Percentiles rank a stretch among this genome's conserved stretches.
Conservation (phyloP, 345 rosid genomes). For the Citrus sp. region DNA sequence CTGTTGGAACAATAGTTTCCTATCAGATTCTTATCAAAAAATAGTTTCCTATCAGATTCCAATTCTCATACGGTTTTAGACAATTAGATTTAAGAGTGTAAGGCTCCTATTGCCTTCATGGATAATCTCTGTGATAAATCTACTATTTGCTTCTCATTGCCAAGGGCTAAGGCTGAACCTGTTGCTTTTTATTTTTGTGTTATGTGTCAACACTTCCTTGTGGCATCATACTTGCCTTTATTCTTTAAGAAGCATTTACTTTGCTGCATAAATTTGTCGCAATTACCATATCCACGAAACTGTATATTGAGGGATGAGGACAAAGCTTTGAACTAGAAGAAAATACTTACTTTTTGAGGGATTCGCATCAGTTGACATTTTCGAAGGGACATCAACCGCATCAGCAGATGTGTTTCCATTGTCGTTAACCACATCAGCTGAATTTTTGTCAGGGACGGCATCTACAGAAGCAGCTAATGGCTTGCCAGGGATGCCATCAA, state of each 20-base stretch:
- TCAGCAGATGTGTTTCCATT: not conserved
- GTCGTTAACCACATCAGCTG: not conserved
- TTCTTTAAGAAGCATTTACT: not conserved
- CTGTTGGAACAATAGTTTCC: not conserved
- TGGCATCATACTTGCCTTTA: not conserved
- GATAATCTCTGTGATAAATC: not conserved
- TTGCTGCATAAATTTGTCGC: too few species aligned
- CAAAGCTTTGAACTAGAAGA: not conserved
- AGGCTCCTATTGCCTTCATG: not conserved
- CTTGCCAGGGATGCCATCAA: not conserved
- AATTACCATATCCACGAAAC: not conserved
- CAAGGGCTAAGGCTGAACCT: not conserved
- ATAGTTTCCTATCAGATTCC: not conserved
- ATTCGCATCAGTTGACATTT: conserved; percentile 16
- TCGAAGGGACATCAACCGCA: conserved; percentile 44
- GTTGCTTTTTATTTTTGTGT: not conserved
- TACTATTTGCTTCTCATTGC: not conserved
- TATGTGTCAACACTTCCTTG: not conserved
- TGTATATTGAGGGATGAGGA: not conserved
- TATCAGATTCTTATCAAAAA: not conserved
- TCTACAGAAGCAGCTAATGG: not conserved
- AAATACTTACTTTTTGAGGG: conserved; percentile 32
- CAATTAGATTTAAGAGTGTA: not conserved
- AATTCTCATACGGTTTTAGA: not conserved
- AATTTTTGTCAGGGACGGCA: not conserved